Evolutionary conservation across 202 grass and related monocot species (phyloP).

Genomic region (Panicum virgatum): DNA sequence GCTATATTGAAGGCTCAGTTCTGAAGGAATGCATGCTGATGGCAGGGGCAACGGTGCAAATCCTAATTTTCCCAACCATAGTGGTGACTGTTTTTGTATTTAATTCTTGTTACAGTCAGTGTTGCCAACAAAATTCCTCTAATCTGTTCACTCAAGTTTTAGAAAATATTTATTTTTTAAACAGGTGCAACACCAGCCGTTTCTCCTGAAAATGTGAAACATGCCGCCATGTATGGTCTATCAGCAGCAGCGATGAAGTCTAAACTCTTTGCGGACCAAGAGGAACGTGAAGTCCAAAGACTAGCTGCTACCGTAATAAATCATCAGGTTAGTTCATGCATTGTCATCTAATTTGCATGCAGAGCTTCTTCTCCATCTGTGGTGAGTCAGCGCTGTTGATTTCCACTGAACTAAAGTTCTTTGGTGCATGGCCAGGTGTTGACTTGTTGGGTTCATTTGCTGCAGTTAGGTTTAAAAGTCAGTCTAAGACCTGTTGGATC

Average conservation of each 20-base stretch:
- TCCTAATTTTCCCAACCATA: constrained; percentile 43
- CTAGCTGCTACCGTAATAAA: constrained; percentile 82
- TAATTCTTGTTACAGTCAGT: neutral
- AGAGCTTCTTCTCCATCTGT: neutral
- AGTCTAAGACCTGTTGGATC: neutral
- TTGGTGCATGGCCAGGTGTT: neutral
- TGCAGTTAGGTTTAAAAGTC: neutral
- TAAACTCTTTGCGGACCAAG: constrained; percentile 96
- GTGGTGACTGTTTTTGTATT: constrained; percentile 55
- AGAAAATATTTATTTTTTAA: constrained; percentile 30
- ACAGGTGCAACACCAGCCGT: constrained; percentile 44
- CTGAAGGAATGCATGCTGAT: constrained; percentile 62
- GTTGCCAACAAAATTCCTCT: neutral
- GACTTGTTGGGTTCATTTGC: neutral
- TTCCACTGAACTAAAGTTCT: neutral
- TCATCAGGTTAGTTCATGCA: constrained; percentile 60
- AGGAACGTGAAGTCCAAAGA: constrained; percentile 97
- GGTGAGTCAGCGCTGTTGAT: constrained; percentile 1
- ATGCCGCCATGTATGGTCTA: constrained; percentile 72
- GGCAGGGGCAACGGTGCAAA: constrained; percentile 46
- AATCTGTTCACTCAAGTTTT: constrained; percentile 36
- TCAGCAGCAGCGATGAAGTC: constrained; percentile 86
- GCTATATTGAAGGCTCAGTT: constrained; percentile 59
- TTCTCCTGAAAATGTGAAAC: constrained; percentile 66
- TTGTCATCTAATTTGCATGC: neutral